These are phyloP conservation scores for Aspergillus candidus DNA, from an alignment of 2,329 filamentous ascomycete species.

Conservation along the genomic window DNA sequence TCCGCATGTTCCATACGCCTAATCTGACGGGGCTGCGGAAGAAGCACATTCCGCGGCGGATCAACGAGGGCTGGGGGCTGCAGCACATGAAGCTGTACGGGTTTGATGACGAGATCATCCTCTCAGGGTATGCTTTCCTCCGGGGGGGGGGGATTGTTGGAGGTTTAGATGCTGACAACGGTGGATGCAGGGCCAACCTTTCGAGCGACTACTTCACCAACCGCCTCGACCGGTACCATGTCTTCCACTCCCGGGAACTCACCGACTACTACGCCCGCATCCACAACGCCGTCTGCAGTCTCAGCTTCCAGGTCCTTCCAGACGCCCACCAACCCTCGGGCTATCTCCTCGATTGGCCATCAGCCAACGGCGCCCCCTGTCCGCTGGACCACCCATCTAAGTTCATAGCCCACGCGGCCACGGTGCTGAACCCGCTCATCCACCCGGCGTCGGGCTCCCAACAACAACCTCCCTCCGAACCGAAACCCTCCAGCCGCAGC, in stretches of 20 bases:
- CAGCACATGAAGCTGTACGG: conserved; percentile 99
- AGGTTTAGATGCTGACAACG: conserved; percentile 7
- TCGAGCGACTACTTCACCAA: conserved; percentile 95
- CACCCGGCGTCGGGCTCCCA: conserved; percentile 35
- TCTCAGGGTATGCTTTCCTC: conserved; percentile 62
- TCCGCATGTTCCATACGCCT: conserved; percentile 97
- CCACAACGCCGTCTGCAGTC: conserved; percentile 67
- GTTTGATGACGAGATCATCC: conserved; percentile 87
- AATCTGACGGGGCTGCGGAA: conserved; percentile 86
- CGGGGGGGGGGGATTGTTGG: not conserved
- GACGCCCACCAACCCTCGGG: conserved; percentile 37
- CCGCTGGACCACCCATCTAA: conserved; percentile 64
- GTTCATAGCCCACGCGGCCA: conserved; percentile 65
- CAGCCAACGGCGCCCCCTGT: conserved; percentile 64
- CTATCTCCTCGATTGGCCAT: conserved; percentile 65
- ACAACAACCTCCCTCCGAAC: conserved; percentile 24
- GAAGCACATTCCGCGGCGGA: conserved; percentile 73
- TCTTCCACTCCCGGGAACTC: conserved; percentile 73
- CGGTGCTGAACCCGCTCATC: conserved; percentile 61
- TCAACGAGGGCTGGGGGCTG: conserved; percentile 97
- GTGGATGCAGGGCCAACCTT: conserved; percentile 63
- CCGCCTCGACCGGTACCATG: conserved; percentile 86
- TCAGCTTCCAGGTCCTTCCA: conserved; percentile 76
- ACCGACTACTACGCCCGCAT: conserved; percentile 77
- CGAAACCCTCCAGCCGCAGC: conserved; percentile 20